Evolutionary conservation across 108 stramenopile species (phyloP), one percentile per base, ranked within the genome.

Genomic region (Bacterosira constricta): DNA sequence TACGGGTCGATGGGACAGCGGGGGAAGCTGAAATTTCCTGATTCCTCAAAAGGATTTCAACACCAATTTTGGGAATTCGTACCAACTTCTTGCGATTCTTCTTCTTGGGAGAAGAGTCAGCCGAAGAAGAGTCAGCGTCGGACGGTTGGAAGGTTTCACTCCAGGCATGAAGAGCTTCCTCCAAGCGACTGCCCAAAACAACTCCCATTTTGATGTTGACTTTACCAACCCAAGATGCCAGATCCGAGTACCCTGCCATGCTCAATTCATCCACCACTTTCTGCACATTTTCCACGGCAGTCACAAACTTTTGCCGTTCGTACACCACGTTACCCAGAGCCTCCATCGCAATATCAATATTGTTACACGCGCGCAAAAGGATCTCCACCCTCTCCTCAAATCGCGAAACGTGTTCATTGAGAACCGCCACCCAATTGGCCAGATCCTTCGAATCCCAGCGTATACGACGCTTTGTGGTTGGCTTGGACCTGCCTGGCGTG

Each of bases 221-320:
- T 41, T 79, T 65, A 23, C 72, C 57, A 27, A 92, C 91, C 91
- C 91, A 95, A 1, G 83, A 77, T 6, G 77, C 79, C 41, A 95
- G 63, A 41, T 92, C 82, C 9, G 87, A 63, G 63, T 86, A 95
- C 36, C 94, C 94, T 65, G 90, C 84, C 45, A 95, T 63, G 32
- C 85, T 89, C 79, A 98, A 88, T 60, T 94, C 91, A 60, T 97
- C 96, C 27, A 97, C 89, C 38, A 89, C 72, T 73, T 96, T 94
- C 66, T 99, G 97, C 38, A 99, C 86, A 39, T 68, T 69, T 30
- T 79, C 73, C 35, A 97, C 73, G 12, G 93, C 85, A 23, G 49
- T 46, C 1, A 63, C 34, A 69, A 96, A 88, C 69, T 77, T 83
- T 29, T 64, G 41, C 11, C 75, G 41, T 23, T 90, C 85, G 53